These are phyloP conservation scores for Sporothrix pseudoabietina DNA, from an alignment of 2,329 filamentous ascomycete genomes.

Conservation along the genomic window DNA sequence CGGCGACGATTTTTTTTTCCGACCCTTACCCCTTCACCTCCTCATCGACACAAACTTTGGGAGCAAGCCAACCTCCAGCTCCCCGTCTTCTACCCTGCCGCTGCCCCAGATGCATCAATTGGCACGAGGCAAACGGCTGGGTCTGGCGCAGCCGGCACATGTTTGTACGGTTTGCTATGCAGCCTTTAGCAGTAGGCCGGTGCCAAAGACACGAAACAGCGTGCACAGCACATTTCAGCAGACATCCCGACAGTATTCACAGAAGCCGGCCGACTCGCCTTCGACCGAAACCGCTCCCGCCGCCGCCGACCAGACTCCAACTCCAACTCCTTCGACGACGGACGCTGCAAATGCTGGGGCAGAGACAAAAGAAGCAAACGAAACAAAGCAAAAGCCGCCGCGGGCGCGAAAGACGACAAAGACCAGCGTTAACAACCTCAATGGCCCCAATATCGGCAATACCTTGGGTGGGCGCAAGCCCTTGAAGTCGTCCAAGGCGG, in stretches of 20 bases:
- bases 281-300: not conserved
- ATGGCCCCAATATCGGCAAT: not conserved
- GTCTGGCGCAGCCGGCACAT: slow-evolving; percentile 16
- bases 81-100: not conserved
- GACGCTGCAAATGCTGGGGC: not conserved
- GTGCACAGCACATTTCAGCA: not conserved
- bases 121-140: slow-evolving; percentile 14
- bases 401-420: not conserved
- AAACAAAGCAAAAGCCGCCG: not conserved
- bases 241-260: not conserved
- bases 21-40: not conserved
- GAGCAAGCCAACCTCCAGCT: not conserved
- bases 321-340: not conserved
- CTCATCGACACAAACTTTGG: not conserved
- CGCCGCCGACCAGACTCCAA: not conserved
- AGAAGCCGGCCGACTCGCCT: not conserved
- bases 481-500: not conserved
- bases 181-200: not conserved
- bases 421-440: not conserved
- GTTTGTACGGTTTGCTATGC: slow-evolving; percentile 22
- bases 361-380: not conserved
- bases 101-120: slow-evolving; percentile 26
- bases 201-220: not conserved
- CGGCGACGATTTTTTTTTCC: not conserved
- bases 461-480: slow-evolving; percentile 8